Evolutionary conservation across 352 stramenopile species (phyloP).

Genomic region (Phytopythium boreale): DNA sequence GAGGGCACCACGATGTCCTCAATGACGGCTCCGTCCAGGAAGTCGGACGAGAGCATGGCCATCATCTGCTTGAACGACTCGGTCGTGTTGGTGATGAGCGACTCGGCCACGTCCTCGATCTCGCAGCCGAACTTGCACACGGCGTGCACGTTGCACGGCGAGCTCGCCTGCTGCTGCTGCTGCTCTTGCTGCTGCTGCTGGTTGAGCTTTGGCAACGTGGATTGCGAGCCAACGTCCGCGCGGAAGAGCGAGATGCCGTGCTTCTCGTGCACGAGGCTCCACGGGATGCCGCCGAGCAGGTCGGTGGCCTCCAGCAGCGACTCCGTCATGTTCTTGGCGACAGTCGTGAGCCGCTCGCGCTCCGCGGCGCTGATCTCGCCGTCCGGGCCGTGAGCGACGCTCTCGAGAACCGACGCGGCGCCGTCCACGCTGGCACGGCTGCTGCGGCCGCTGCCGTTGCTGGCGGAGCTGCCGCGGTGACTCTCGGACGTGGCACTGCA

Average conservation of each 20-base stretch:
- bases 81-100: constrained; percentile 79
- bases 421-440: background rate
- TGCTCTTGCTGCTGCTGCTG: background rate
- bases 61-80: constrained; percentile 85
- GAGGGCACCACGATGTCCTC: constrained; percentile 79
- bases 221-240: constrained; percentile 43
- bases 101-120: constrained; percentile 81
- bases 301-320: constrained; percentile 73
- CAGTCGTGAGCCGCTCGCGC: constrained; percentile 60
- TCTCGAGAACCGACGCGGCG: background rate
- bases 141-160: constrained; percentile 84
- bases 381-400: constrained; percentile 10
- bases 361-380: constrained; percentile 24
- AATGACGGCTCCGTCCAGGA: constrained; percentile 77
- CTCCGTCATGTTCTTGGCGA: constrained; percentile 82
- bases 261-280: constrained; percentile 76
- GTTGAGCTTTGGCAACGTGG: constrained; percentile 14
- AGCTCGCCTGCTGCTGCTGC: constrained; percentile 25
- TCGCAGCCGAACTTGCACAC: constrained; percentile 77
- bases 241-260: constrained; percentile 83
- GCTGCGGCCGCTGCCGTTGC: background rate
- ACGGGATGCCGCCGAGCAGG: constrained; percentile 65
- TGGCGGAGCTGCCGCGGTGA: background rate
- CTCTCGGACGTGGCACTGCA: background rate
- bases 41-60: constrained; percentile 79